Evolutionary conservation across 2,329 filamentous ascomycete genomes (phyloP).

Genomic region (Chaetomiaceae sp.): DNA sequence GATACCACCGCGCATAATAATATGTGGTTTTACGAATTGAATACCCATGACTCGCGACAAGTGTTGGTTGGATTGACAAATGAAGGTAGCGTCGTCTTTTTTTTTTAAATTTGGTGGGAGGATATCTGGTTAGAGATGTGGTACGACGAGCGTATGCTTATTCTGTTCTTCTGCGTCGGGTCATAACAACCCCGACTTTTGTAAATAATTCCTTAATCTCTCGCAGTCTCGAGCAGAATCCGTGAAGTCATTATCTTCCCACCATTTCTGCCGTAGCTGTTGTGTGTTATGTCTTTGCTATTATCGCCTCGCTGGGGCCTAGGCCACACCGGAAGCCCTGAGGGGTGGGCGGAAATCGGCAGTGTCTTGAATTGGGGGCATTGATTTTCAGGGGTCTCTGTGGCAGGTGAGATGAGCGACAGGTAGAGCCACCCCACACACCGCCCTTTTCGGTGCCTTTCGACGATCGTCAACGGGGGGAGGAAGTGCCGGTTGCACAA

Average conservation of each 20-base stretch:
- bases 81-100: neutral
- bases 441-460: neutral
- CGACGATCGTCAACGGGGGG: neutral
- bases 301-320: too few relatives aligned
- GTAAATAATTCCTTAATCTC: slow-evolving; percentile 14
- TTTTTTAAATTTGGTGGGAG: slow-evolving; percentile 1
- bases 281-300: neutral
- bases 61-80: slow-evolving; percentile 2
- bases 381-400: neutral
- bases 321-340: too few relatives aligned
- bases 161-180: neutral
- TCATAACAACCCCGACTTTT: neutral
- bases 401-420: slow-evolving; percentile 1
- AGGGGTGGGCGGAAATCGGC: neutral
- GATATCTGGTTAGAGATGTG: slow-evolving; percentile 8
- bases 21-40: slow-evolving; percentile 2
- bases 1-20: slow-evolving; percentile 1
- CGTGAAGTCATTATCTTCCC: neutral
- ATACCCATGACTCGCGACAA: slow-evolving; percentile 1
- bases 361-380: neutral
- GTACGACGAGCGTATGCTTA: slow-evolving; percentile 1
- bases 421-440: too few relatives aligned
- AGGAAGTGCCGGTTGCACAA: neutral
- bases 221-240: slow-evolving; percentile 4
- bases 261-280: neutral